Evolutionary conservation across 768 basidiomycete genomes (phyloP).

Genomic region (Fibroporia radiculosa): DNA sequence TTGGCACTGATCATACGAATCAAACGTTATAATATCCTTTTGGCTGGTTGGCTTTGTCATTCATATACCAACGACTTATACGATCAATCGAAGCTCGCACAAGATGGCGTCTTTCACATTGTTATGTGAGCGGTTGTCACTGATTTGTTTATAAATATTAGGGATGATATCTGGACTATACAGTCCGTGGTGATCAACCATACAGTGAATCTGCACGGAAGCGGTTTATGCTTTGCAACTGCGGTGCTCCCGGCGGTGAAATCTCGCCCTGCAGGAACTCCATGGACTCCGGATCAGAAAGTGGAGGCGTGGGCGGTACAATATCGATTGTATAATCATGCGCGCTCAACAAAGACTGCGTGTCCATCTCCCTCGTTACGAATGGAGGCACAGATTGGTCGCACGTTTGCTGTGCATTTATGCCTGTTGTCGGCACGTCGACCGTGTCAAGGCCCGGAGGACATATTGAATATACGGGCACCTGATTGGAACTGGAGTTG

Average conservation of each 20-base stretch:
- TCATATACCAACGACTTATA: no score
- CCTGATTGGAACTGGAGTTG: neutral
- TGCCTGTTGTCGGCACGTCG: neutral
- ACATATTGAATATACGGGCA: conserved; percentile 4
- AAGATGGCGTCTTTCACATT: no score
- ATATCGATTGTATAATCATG: neutral
- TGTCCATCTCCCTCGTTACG: neutral
- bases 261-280: neutral
- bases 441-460: conserved; percentile 7
- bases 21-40: no score
- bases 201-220: conserved; percentile 7
- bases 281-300: neutral
- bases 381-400: neutral
- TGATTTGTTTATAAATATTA: no score
- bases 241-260: conserved; percentile 4
- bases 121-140: no score
- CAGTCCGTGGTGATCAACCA: neutral
- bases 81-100: no score
- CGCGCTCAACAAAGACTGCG: neutral
- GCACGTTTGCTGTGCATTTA: neutral
- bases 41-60: no score
- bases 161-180: no score
- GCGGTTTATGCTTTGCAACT: conserved; percentile 4
- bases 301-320: neutral
- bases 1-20: no score